Conservation (phyloP, 805 yeast genomes). For the Kuraishia capsulata region DNA sequence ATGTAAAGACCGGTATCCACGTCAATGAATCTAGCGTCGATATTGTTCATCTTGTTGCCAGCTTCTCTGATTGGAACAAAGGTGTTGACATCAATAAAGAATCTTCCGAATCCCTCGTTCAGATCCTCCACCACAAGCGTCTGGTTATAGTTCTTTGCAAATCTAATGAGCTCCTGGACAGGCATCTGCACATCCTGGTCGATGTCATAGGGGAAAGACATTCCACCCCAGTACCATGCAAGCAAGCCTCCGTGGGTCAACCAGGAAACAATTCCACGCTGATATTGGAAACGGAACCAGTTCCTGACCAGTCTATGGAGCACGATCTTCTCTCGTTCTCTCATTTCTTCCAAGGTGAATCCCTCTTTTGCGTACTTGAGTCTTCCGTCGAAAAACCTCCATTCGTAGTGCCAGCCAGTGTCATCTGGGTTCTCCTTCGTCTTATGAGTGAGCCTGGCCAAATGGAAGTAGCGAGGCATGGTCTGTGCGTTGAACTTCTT, state of each 20-base stretch:
- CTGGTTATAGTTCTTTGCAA: not conserved
- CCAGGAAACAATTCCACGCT: slow-evolving; percentile 40
- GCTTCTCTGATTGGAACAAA: not conserved
- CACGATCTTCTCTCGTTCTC: slow-evolving; percentile 22
- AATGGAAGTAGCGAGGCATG: slow-evolving; percentile 28
- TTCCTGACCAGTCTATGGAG: slow-evolving; percentile 36
- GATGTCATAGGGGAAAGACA: slow-evolving; percentile 1
- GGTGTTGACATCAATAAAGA: not conserved
- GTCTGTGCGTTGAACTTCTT: slow-evolving; percentile 8
- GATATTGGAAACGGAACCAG: slow-evolving; percentile 34
- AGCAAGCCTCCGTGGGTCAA: slow-evolving; percentile 52
- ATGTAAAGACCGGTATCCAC: slow-evolving; percentile 33
- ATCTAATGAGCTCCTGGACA: not conserved
- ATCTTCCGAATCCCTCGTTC: not conserved
- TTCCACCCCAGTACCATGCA: slow-evolving; percentile 52
- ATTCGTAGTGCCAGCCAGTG: slow-evolving; percentile 30
- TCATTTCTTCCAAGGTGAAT: slow-evolving; percentile 11
- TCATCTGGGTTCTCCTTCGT: slow-evolving; percentile 1
- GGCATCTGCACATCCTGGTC: not conserved
- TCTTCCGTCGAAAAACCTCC: slow-evolving; percentile 33
- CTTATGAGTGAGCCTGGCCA: slow-evolving; percentile 11
- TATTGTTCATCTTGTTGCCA: slow-evolving; percentile 1
- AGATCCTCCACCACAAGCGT: slow-evolving; percentile 8
- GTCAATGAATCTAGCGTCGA: slow-evolving; percentile 1
- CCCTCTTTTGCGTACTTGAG: slow-evolving; percentile 7